Percentiles rank a stretch among this genome's conserved stretches.
phyloP scores from a whole-genome alignment of 2,329 filamentous ascomycete genomes.

The Neodidymelliopsis sp. region DNA sequence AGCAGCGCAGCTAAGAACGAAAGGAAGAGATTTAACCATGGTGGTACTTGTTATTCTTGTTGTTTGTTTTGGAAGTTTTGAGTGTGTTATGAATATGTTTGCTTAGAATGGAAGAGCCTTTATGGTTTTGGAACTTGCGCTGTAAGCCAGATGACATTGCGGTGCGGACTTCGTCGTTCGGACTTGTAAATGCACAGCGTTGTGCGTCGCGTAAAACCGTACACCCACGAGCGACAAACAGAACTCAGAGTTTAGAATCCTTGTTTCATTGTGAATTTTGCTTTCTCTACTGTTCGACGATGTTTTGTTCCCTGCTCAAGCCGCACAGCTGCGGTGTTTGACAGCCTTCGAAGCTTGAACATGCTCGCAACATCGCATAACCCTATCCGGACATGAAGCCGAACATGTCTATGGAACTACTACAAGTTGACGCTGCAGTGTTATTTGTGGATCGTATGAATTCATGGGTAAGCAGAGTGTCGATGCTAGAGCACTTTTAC shows the following conservation, averaged over 20 bases:
- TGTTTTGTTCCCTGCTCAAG: no score
- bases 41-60: not conserved
- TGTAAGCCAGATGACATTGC: not conserved
- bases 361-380: no score
- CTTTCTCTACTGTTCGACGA: no score
- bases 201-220: not conserved
- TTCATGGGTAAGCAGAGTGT: no score
- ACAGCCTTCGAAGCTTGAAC: no score
- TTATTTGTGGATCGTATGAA: no score
- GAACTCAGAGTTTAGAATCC: not conserved
- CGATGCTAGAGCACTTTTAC: no score
- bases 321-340: no score
- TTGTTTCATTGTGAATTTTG: no score
- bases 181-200: constrained; percentile 8
- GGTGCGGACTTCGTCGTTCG: constrained; percentile 12
- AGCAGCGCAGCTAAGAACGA: constrained; percentile 6
- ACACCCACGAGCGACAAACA: not conserved
- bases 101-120: not conserved
- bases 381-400: no score
- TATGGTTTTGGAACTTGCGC: not conserved
- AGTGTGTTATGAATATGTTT: not conserved
- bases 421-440: no score
- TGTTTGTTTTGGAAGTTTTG: not conserved
- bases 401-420: no score
- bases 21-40: constrained; percentile 12